These are phyloP conservation scores for Stephanocyclus meneghinianus DNA, from an alignment of 352 stramenopile genomes.

Conservation along the genomic window DNA sequence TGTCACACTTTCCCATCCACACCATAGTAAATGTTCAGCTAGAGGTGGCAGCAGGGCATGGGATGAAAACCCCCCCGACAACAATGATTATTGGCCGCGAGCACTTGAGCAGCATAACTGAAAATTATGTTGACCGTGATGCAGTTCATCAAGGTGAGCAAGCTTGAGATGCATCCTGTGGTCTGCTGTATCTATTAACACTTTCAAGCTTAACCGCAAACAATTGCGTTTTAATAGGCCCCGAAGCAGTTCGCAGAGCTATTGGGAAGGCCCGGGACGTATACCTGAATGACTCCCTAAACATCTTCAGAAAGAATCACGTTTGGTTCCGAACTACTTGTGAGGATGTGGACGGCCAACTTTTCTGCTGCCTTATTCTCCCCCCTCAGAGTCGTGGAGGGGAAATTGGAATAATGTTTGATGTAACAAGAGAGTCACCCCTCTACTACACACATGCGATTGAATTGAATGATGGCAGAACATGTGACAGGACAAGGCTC, in stretches of 20 bases:
- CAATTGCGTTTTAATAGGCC: background rate
- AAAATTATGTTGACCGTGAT: background rate
- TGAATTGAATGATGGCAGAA: conserved; percentile 1
- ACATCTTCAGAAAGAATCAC: conserved; percentile 22
- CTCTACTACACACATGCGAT: conserved; percentile 32
- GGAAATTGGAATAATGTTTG: conserved; percentile 29
- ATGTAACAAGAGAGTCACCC: background rate
- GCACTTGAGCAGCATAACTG: conserved; percentile 22
- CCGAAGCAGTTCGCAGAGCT: conserved; percentile 14
- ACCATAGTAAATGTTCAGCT: conserved; percentile 8
- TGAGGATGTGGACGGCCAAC: background rate
- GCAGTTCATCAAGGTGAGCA: background rate
- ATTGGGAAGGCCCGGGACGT: conserved; percentile 28
- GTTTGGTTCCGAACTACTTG: conserved; percentile 33
- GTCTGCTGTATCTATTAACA: conserved; percentile 12
- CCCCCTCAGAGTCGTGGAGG: conserved; percentile 21
- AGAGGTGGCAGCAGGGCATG: conserved; percentile 14
- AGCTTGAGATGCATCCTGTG: background rate
- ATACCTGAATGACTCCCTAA: conserved; percentile 22
- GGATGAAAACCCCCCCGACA: conserved; percentile 26
- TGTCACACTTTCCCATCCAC: background rate
- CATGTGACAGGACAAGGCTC: conserved; percentile 19
- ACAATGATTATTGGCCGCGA: conserved; percentile 12
- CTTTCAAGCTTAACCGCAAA: background rate
- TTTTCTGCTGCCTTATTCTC: conserved; percentile 34